A percentile compares a stretch with the other conserved stretches of the same genome.
These are phyloP conservation scores for Starmerella bombi DNA, from an alignment of 805 yeast genomes.

Conservation along the genomic window DNA sequence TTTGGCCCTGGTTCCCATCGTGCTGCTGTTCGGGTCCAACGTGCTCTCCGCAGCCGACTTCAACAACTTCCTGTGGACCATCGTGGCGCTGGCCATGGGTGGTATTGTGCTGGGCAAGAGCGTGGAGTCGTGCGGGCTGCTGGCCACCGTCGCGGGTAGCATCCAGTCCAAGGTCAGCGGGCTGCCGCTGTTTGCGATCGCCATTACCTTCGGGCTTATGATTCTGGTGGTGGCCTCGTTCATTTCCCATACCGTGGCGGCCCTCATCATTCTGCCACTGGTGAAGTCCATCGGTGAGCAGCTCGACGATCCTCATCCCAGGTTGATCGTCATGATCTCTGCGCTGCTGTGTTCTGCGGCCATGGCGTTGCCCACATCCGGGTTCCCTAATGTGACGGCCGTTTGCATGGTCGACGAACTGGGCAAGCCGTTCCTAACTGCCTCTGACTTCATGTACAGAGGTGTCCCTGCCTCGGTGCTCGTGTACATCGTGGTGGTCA, in stretches of 20 bases:
- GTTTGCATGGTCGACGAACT: slow-evolving; percentile 86
- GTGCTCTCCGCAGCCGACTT: slow-evolving; percentile 77
- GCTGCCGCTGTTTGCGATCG: slow-evolving; percentile 58
- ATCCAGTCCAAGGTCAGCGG: slow-evolving; percentile 56
- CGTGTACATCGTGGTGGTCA: slow-evolving; percentile 57
- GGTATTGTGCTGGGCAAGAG: slow-evolving; percentile 94
- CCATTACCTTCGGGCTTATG: slow-evolving; percentile 67
- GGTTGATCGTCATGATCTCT: slow-evolving; percentile 54
- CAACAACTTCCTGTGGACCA: slow-evolving; percentile 93
- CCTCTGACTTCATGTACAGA: slow-evolving; percentile 69
- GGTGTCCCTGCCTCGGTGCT: slow-evolving; percentile 82
- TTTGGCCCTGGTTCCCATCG: slow-evolving; percentile 75
- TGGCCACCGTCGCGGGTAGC: slow-evolving; percentile 58
- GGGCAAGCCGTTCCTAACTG: slow-evolving; percentile 81
- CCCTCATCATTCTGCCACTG: slow-evolving; percentile 79
- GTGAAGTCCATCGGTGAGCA: slow-evolving; percentile 78
- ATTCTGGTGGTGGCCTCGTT: slow-evolving; percentile 81
- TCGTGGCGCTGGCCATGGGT: slow-evolving; percentile 93
- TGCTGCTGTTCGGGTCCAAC: slow-evolving; percentile 89
- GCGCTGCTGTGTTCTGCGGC: slow-evolving; percentile 77
- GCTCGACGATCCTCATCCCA: slow-evolving; percentile 56
- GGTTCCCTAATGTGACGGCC: slow-evolving; percentile 96
- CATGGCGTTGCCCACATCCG: slow-evolving; percentile 95
- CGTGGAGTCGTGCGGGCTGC: slow-evolving; percentile 78
- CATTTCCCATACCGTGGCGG: slow-evolving; percentile 95